Evolutionary conservation across 768 basidiomycete species (phyloP).

Genomic region (Coprinopsis strossmayeri): DNA sequence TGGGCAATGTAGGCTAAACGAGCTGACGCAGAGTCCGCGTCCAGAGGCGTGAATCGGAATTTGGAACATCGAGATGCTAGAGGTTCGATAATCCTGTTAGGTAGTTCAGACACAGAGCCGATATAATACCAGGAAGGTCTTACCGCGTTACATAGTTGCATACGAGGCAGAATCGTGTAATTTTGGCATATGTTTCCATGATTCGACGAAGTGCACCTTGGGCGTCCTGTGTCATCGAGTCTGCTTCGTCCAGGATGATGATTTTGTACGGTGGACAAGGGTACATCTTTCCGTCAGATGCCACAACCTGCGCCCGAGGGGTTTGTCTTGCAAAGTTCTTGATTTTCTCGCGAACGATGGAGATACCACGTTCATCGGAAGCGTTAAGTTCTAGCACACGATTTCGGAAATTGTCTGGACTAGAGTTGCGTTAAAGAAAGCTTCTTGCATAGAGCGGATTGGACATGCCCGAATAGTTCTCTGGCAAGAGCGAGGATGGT

Average conservation of each 20-base stretch:
- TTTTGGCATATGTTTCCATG: slow-evolving; percentile 98
- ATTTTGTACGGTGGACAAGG: slow-evolving; percentile 99
- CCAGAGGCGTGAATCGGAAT: slow-evolving; percentile 94
- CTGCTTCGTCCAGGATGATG: slow-evolving; percentile 97
- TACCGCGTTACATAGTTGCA: slow-evolving; percentile 99
- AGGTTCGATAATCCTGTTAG: slow-evolving; percentile 88
- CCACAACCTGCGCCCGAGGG: slow-evolving; percentile 65
- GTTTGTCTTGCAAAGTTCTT: slow-evolving; percentile 96
- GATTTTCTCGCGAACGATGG: slow-evolving; percentile 96
- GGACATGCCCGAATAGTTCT: slow-evolving; percentile 84
- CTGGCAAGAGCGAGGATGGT: slow-evolving; percentile 92
- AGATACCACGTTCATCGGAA: slow-evolving; percentile 96
- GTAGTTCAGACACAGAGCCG: too few species aligned
- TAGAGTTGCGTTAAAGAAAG: slow-evolving; percentile 21
- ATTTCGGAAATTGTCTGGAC: slow-evolving; percentile 89
- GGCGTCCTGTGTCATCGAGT: slow-evolving; percentile 99
- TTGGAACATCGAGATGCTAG: slow-evolving; percentile 98
- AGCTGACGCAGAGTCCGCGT: slow-evolving; percentile 63
- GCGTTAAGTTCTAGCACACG: slow-evolving; percentile 97
- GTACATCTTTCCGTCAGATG: slow-evolving; percentile 79
- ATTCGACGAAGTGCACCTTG: slow-evolving; percentile 96
- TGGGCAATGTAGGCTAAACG: slow-evolving; percentile 78
- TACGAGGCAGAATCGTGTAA: slow-evolving; percentile 95
- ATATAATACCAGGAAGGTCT: slow-evolving; percentile 14
- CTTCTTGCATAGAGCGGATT: not conserved